These are phyloP conservation scores for Dimargaris verticillata DNA, from an alignment of 192 early-diverging fungal genomes.

Conservation along the genomic window DNA sequence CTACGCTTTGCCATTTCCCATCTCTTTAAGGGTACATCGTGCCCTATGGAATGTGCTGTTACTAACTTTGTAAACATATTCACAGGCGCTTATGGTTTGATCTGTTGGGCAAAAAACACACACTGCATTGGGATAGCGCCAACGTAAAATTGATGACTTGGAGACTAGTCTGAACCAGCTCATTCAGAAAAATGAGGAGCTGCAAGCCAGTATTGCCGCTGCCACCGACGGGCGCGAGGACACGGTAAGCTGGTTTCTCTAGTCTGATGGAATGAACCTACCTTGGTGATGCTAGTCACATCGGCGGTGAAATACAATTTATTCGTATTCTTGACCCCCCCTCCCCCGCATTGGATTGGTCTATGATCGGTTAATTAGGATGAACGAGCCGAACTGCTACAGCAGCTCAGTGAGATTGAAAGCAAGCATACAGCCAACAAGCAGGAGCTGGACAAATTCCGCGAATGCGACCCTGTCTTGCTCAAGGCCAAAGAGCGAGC, in stretches of 20 bases:
- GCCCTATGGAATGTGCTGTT: too few relatives aligned
- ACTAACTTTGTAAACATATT: too few relatives aligned
- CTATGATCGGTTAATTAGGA: slow-evolving; percentile 21
- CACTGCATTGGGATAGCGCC: slow-evolving; percentile 20
- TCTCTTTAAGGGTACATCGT: too few relatives aligned
- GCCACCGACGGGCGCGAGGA: slow-evolving; percentile 45
- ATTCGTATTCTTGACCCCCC: too few relatives aligned
- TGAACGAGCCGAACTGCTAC: slow-evolving; percentile 32
- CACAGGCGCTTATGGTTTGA: too few relatives aligned
- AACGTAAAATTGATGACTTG: slow-evolving; percentile 30
- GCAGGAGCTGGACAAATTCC: slow-evolving; percentile 43
- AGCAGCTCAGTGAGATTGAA: slow-evolving; percentile 34
- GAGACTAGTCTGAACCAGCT: slow-evolving; percentile 30
- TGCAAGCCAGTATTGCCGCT: slow-evolving; percentile 26
- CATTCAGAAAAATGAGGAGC: slow-evolving; percentile 24
- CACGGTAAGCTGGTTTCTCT: slow-evolving; percentile 23
- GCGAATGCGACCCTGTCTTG: slow-evolving; percentile 61
- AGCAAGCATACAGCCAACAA: slow-evolving; percentile 21
- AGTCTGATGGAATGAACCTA: neutral
- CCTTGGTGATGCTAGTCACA: neutral
- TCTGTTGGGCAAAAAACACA: too few relatives aligned
- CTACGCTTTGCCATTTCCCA: too few relatives aligned
- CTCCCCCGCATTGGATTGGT: neutral
- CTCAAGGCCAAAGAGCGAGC: slow-evolving; percentile 49
- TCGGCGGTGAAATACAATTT: too few relatives aligned